Base-by-base conservation (phyloP, 192 early-diverging fungal species). In the Coemansia sp. region DNA sequence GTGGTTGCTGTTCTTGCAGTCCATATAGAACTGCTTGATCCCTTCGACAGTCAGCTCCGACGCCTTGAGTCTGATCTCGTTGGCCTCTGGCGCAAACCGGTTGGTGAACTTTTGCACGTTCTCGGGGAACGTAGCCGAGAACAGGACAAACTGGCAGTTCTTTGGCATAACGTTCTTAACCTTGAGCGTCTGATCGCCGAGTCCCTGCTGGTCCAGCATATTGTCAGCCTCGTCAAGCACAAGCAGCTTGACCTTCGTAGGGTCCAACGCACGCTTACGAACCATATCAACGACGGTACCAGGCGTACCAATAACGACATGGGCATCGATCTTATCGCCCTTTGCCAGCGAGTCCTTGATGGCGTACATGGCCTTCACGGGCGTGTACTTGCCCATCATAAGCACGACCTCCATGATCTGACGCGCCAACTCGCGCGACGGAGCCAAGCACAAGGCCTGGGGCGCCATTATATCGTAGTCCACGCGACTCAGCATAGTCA, bases 191-290 rank as follows among this genome's bases (percentile, higher is more conserved):
- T 96, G 95, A 68, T 95, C 95, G 0, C 90, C 93, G 33, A 97
- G 82, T 20, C 87, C 84, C 64, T 88, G 88, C 84, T 88, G 77
- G 77, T 95, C 94, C 63, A 97, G 73, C 97, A 97, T 96, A 69
- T 93, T 96, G 71, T 99, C 97, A n/a, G 97, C 97, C 77, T 99
- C 97, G 67, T 99, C 97, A 64, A 99, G 83, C 8, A 97, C 94
- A 77, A 96, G 92, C 41, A 97, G 86, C 60, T 88, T 86, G 37
- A 95, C 70, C 55, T 84, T 59, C 8, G 70, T 80, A 14, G 86
- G 68, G 38, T 89, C 82, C 50, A 97, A 66, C 6, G 84, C 74
- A 25, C 89, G 71, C 61, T 86, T 84, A 60, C 86, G 85, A 39
- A 92, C 85, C 45, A 93, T 68, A 23, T 95, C 93, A 20, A 71